Percentiles rank a stretch among this genome's conserved stretches.
Evolutionary conservation across 495 filamentous ascomycete species (phyloP).

Genomic region (Letharia lupina): DNA sequence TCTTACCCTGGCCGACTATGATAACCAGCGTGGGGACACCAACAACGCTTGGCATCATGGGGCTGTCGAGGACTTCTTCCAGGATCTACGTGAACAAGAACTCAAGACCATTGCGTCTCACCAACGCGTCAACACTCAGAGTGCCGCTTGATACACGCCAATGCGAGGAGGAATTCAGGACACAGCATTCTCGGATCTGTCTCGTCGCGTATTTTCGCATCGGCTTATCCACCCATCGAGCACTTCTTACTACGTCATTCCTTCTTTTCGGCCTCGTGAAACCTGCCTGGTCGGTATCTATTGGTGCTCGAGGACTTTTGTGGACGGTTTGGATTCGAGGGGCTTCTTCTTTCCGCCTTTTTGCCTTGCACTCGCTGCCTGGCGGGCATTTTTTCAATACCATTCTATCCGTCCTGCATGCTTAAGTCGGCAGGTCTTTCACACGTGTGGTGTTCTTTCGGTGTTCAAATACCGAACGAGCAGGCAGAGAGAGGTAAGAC

Average conservation of each 20-base stretch:
- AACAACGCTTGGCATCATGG: conserved; percentile 13
- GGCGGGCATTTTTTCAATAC: not conserved
- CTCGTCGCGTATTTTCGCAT: not conserved
- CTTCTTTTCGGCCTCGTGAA: not conserved
- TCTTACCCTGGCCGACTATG: conserved; percentile 3
- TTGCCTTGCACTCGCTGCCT: not conserved
- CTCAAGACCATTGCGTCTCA: conserved; percentile 4
- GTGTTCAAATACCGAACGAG: not conserved
- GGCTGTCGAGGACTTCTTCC: conserved; percentile 11
- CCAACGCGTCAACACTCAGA: not conserved
- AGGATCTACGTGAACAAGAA: conserved; percentile 5
- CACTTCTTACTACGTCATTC: not conserved
- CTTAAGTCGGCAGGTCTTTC: not conserved
- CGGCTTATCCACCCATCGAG: not conserved
- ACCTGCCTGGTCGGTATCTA: not conserved
- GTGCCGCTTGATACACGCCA: not conserved
- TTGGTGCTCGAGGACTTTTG: not conserved
- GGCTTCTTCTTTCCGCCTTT: not conserved
- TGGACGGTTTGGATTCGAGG: not conserved
- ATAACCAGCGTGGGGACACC: not conserved
- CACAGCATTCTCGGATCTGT: not conserved
- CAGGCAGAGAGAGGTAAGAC: not conserved
- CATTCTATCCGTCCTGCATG: not conserved
- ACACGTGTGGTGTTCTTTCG: not conserved
- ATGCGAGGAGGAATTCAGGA: not conserved